Conservation (phyloP, 2,329 filamentous ascomycete genomes). For the Cladosporium cucumerinum region DNA sequence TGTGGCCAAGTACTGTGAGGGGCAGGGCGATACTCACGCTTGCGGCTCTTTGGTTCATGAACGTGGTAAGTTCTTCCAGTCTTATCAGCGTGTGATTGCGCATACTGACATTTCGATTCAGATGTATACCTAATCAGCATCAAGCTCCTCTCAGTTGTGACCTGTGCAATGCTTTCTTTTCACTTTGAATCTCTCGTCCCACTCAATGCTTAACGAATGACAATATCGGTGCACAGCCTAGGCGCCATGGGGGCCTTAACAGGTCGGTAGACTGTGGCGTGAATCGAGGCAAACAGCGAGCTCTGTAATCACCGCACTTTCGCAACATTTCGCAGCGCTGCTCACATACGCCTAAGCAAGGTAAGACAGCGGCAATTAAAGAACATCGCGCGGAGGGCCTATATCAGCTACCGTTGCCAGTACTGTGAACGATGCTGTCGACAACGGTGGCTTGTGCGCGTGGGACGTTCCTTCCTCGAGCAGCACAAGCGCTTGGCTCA, state of each 20-base stretch:
- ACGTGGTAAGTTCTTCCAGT: constrained; percentile 18
- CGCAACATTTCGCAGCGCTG: too few species aligned
- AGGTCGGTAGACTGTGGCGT: too few species aligned
- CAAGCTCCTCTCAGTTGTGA: background rate
- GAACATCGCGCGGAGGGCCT: too few species aligned
- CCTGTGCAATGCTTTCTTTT: background rate
- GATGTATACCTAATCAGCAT: background rate
- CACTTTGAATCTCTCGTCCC: too few species aligned
- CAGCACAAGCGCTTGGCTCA: background rate
- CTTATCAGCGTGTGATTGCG: background rate
- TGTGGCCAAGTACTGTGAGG: constrained; percentile 21
- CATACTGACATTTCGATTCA: background rate
- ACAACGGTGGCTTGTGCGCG: background rate
- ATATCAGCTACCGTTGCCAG: too few species aligned
- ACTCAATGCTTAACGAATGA: too few species aligned
- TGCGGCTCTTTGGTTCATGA: constrained; percentile 21
- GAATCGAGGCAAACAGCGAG: too few species aligned
- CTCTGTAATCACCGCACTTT: too few species aligned
- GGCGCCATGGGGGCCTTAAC: too few species aligned
- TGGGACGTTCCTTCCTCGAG: background rate
- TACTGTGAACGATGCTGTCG: background rate
- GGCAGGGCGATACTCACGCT: constrained; percentile 19
- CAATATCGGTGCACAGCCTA: too few species aligned
- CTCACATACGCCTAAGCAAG: too few species aligned
- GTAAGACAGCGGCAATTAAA: too few species aligned